Base-by-base conservation (phyloP, 2,329 filamentous ascomycete species). In the Hypoxylon sp. region DNA sequence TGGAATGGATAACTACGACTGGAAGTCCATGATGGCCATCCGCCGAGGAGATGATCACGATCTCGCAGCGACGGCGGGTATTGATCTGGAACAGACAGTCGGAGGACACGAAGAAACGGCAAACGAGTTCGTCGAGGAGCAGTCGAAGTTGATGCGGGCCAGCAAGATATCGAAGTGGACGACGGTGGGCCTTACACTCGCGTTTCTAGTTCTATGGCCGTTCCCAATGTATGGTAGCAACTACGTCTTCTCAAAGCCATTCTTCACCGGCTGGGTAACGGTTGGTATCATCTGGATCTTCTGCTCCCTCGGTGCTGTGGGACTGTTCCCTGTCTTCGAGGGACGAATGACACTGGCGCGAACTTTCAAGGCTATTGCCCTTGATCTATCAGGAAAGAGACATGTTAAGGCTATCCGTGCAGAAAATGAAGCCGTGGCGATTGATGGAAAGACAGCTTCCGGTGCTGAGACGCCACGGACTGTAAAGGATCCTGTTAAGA, bases 181-280 rank as follows among this genome's bases (percentile, higher is more conserved):
- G 32, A 92, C 90, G 0, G 82, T 89, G 9, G 78, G 86, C 70
- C 83, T 93, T 82, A 92, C 93, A 0, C 67, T 97, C 0, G 85
- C 88, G 0, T 83, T 97, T 61, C 82, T 97, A 0, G 84, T 97
- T 1, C 86, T 97, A 14, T 97, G 94, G 93, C 94, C 94, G 0
- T 95, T 97, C 86, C 94, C 94, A 0, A 90, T 97, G 89, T 97
- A 96, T 76, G 94, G 93, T 10, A 85, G 86, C 0, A 87, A 87
- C 0, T 97, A 97, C 77, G 86, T 97, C 59, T 97, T 96, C 80
- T 89, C 86, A 78, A 91, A 93, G 83, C 85, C 84, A 23, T 96
- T 96, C 83, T 96, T 95, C 80, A 93, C 91, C 0, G 92, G 92
- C 49, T 95, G 92, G 92, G 88, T 94, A 10, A 85, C 88, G 0